Evolutionary conservation across 208 protist genomes (phyloP), one percentile per base, ranked within the genome.

Genomic region (Acanthamoeba triangularis): DNA sequence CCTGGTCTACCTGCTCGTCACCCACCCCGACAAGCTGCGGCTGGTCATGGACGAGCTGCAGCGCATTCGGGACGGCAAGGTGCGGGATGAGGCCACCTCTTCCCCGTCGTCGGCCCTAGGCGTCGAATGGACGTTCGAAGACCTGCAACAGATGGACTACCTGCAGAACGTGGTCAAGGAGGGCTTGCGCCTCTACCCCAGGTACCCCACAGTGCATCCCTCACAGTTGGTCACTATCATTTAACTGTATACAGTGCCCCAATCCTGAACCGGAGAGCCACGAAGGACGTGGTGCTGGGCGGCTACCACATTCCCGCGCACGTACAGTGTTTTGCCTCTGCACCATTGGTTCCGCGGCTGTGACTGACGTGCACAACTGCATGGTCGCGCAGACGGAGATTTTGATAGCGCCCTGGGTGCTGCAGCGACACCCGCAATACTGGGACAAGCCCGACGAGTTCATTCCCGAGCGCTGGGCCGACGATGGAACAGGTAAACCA

Each of bases 401-500:
- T 23, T 52, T 92, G 87, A 76, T 92, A 11, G 30, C 61, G 20
- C 87, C 87, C 0, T 92, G 87, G 87, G 54, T 76, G 4, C 87
- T 92, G 52, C 87, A 92, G 61, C 87, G 87, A 25, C 54, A 76
- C 37, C 87, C 54, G 14, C 41, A 67, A n/a, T 37, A 92, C 41
- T 92, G 87, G 87, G 61, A 67, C 11, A 28, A n/a, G 56, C 87
- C 87, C 0, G 87, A 92, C 14, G 63, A 92, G 20, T 92, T 92
- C 41, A n/a, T 92, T 28, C 87, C 87, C 25, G 87, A 92, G 87
- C 54, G 87, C 8, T 92, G 87, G 87, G 87, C 56, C 23, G 85
- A 72, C 28, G 85, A 91, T 23, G 47, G 44, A 5, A 61, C 78
- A 59, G n/a, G n/a, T n/a, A n/a, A n/a, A n/a, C n/a, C n/a, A n/a